Percentiles rank a stretch among this genome's conserved stretches.
phyloP scores from a whole-genome alignment of 805 yeast genomes.

The Naumovozyma castellii region DNA sequence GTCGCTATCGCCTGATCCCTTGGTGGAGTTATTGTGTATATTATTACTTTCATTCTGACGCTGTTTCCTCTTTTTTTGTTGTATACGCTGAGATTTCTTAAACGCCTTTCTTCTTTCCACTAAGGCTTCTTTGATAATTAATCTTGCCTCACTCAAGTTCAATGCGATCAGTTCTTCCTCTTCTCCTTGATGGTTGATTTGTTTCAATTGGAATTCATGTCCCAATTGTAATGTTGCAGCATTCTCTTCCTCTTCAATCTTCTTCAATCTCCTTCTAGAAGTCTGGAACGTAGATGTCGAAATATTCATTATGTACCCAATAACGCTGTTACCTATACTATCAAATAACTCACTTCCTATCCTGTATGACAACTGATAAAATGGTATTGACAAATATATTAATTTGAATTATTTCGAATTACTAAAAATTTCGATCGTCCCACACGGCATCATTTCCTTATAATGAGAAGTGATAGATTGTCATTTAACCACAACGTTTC shows the following conservation, averaged over 20 bases:
- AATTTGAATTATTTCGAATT: no score
- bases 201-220: conserved; percentile 80
- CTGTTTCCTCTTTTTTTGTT: conserved; percentile 4
- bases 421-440: not conserved
- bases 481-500: no score
- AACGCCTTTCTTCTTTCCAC: conserved; percentile 57
- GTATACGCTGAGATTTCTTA: conserved; percentile 28
- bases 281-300: conserved; percentile 84
- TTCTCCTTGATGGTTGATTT: conserved; percentile 72
- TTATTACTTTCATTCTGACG: conserved; percentile 23
- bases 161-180: conserved; percentile 71
- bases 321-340: no score
- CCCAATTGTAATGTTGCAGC: conserved; percentile 82
- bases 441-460: not conserved
- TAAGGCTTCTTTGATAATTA: conserved; percentile 82
- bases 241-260: conserved; percentile 82
- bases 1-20: conserved; percentile 4
- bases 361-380: no score
- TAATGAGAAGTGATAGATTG: no score
- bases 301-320: conserved; percentile 67
- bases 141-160: conserved; percentile 81
- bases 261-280: conserved; percentile 60
- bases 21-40: conserved; percentile 7
- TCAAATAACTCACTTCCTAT: not conserved
- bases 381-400: no score